phyloP scores from a whole-genome alignment of 2,329 filamentous ascomycete genomes.

The Myotisia sp. region DNA sequence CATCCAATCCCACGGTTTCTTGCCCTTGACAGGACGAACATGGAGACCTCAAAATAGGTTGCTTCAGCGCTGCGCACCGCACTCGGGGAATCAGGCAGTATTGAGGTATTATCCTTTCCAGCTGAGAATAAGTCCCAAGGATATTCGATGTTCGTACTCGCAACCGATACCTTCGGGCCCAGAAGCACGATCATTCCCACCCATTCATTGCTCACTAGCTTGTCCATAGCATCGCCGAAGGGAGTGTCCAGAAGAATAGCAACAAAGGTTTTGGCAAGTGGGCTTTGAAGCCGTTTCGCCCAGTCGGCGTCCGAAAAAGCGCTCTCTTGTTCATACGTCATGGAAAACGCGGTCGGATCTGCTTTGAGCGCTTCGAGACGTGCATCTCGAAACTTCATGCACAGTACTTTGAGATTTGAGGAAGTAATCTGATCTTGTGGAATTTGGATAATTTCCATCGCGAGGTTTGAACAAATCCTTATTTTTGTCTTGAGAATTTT shows the following conservation, averaged over 20 bases:
- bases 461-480: constrained; percentile 11
- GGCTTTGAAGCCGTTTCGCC: constrained; percentile 18
- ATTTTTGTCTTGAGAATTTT: too few relatives aligned
- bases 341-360: constrained; percentile 20
- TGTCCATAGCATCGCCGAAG: constrained; percentile 5
- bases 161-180: constrained; percentile 12
- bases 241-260: constrained; percentile 10
- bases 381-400: constrained; percentile 14
- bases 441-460: constrained; percentile 7
- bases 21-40: constrained; percentile 17
- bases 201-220: constrained; percentile 16
- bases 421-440: constrained; percentile 6
- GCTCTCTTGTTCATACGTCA: constrained; percentile 19
- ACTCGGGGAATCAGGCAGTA: not conserved
- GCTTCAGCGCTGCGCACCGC: constrained; percentile 9
- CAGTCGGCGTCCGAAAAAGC: constrained; percentile 16
- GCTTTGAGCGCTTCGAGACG: constrained; percentile 17
- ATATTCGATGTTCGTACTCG: constrained; percentile 4
- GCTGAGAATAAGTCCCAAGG: constrained; percentile 8
- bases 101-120: not conserved
- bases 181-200: constrained; percentile 20
- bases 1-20: constrained; percentile 14
- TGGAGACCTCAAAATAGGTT: constrained; percentile 16
- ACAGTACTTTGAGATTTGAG: constrained; percentile 4
- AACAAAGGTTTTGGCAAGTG: constrained; percentile 17